Base-by-base conservation (phyloP, 176 grass and related monocot genomes). In the Olyra latifolia region DNA sequence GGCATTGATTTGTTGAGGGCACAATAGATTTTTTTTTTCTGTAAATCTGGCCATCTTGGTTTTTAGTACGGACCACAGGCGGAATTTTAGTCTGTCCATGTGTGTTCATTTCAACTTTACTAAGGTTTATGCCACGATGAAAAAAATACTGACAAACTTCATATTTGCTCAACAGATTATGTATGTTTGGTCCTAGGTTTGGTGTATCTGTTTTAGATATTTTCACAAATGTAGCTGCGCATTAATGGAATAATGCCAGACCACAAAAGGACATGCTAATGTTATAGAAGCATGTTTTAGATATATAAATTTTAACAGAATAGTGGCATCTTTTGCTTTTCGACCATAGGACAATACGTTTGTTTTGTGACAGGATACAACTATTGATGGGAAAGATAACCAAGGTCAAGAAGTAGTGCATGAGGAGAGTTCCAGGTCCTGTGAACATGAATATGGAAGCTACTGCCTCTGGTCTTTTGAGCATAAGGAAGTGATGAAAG, bases 401-500 rank as follows among this genome's bases (percentile, higher is more conserved):
- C 45, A 75, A 80, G 52, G 4, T 14, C 69, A 87, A 79, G 80
- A 83, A 38, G 71, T 66, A 27, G 19, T 13, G 4, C 40, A 23
- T 38, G 53, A 47, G 66, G 78, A 71, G 25, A 81, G 58, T 22
- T 42, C 80, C 49, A 91, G 63, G 69, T 87, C 86, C 11, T 97
- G 91, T 79, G 82, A 97, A 67, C 85, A 87, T 71, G 83, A 97
- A 83, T 93, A 89, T 65, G 91, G 94, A 47, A 93, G 88, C 71
- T 97, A 93, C 68, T 97, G 94, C 44, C 86, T 93, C 56, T 97
- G 94, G 94, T 91, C 94, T 73, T 78, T 75, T 62, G 88, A 93
- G 69, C 88, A 97, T 67, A 97, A 79, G 82, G 86, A 93, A 69
- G 75, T 65, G 24, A 93, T 97, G 77, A 87, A 91, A 88, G 94